Conservation (phyloP, 1,284 basidiomycete species). For the Cutaneotrichosporon sp. region DNA sequence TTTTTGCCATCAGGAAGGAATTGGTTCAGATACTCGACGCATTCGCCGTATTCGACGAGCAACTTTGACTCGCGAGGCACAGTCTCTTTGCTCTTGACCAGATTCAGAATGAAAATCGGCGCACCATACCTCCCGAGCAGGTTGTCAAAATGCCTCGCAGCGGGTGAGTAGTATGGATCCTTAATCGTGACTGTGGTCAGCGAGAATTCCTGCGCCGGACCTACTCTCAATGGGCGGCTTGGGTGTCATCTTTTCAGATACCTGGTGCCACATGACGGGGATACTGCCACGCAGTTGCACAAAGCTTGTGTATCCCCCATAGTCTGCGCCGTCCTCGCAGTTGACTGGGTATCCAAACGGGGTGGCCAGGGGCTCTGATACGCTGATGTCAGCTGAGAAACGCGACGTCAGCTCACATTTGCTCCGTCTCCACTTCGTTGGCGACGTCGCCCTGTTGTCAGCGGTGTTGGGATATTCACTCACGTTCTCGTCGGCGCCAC, state of each 20-base stretch:
- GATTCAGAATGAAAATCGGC: constrained; percentile 88
- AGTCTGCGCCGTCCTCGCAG: constrained; percentile 47
- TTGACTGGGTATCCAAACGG: constrained; percentile 61
- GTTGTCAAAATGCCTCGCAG: constrained; percentile 88
- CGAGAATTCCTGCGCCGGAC: constrained; percentile 32
- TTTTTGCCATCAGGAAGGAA: constrained; percentile 81
- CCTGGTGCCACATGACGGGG: constrained; percentile 94
- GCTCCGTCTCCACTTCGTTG: constrained; percentile 98
- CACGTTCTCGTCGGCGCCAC: constrained; percentile 76
- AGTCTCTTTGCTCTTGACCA: constrained; percentile 75
- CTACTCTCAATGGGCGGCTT: constrained; percentile 91
- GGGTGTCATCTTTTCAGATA: constrained; percentile 81
- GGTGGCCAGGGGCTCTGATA: constrained; percentile 88
- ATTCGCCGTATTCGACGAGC: constrained; percentile 84
- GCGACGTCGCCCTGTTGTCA: constrained; percentile 81
- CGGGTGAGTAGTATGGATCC: constrained; percentile 92
- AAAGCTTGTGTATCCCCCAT: constrained; percentile 82
- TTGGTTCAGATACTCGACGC: constrained; percentile 89
- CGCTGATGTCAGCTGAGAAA: constrained; percentile 42
- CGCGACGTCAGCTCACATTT: constrained; percentile 56
- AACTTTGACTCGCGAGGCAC: constrained; percentile 88
- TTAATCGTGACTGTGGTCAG: constrained; percentile 70
- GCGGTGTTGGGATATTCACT: neutral
- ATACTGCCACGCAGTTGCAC: constrained; percentile 97
- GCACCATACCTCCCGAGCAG: constrained; percentile 85